Evolutionary conservation across 768 basidiomycete genomes (phyloP).

Genomic region (Termitomyces sp.): DNA sequence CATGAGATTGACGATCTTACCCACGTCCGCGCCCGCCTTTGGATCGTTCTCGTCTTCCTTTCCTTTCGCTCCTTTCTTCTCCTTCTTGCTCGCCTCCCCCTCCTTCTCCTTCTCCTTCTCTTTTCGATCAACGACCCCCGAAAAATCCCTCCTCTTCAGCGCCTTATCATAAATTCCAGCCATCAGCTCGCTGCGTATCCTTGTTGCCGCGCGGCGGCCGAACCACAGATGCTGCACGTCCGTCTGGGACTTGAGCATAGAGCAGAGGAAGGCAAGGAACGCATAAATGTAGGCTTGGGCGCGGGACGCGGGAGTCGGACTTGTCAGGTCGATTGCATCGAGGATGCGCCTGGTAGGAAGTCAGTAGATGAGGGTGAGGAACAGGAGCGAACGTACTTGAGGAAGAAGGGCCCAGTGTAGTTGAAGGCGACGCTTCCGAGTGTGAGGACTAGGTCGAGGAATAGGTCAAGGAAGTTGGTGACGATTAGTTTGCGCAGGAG

Average conservation of each 20-base stretch:
- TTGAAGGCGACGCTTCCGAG: slow-evolving; percentile 67
- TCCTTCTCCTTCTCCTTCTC: slow-evolving; percentile 23
- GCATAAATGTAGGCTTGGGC: slow-evolving; percentile 65
- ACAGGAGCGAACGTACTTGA: slow-evolving; percentile 37
- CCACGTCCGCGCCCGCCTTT: slow-evolving; percentile 77
- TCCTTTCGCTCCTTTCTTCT: background rate
- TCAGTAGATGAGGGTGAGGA: background rate
- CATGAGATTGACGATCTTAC: slow-evolving; percentile 91
- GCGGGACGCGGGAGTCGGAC: slow-evolving; percentile 29
- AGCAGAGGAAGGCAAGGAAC: slow-evolving; percentile 62
- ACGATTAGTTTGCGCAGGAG: slow-evolving; percentile 37
- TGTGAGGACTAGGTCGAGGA: slow-evolving; percentile 64
- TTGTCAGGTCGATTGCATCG: slow-evolving; percentile 40
- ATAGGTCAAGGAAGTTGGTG: slow-evolving; percentile 42
- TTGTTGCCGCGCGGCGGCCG: slow-evolving; percentile 67
- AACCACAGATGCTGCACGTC: slow-evolving; percentile 79
- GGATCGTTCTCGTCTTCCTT: slow-evolving; percentile 44
- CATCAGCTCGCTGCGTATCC: slow-evolving; percentile 78
- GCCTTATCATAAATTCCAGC: slow-evolving; percentile 87
- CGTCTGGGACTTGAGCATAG: slow-evolving; percentile 55
- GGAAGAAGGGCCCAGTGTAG: slow-evolving; percentile 80
- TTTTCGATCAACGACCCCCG: slow-evolving; percentile 61
- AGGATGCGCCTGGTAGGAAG: slow-evolving; percentile 41
- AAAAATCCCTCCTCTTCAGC: slow-evolving; percentile 76
- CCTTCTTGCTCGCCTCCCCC: slow-evolving; percentile 30